These are phyloP conservation scores for Elongisporangium undulatum DNA, from an alignment of 352 stramenopile species.

Conservation along the genomic window DNA sequence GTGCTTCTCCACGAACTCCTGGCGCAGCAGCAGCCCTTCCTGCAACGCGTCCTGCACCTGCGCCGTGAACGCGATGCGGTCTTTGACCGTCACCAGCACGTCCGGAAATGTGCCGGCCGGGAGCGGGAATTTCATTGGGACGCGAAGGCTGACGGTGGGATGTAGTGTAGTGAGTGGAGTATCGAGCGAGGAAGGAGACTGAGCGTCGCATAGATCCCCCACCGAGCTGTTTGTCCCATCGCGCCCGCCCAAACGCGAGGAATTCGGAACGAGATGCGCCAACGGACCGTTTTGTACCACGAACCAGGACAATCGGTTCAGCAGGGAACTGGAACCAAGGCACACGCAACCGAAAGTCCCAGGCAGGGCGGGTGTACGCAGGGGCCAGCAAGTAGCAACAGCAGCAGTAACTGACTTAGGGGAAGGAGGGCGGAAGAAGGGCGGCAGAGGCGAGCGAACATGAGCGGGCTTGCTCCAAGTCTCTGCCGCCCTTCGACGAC, in stretches of 20 bases:
- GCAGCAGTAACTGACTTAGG: too few species aligned
- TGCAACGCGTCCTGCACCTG: conserved; percentile 13
- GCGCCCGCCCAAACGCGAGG: neutral
- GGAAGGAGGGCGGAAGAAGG: neutral
- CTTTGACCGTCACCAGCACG: conserved; percentile 9
- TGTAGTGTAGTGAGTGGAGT: neutral
- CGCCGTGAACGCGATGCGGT: conserved; percentile 8
- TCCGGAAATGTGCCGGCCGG: conserved; percentile 18
- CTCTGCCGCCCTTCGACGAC: too few species aligned
- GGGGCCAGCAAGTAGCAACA: too few species aligned
- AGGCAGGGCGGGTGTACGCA: neutral
- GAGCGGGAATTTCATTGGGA: conserved; percentile 20
- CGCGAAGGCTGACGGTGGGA: too few species aligned
- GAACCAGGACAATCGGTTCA: neutral
- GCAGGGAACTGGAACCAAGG: neutral
- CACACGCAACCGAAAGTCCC: neutral
- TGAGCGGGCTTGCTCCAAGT: neutral
- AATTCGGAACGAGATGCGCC: neutral
- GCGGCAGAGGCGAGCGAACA: neutral
- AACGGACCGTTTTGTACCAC: neutral
- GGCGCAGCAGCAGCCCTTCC: neutral
- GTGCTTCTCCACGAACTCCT: neutral
- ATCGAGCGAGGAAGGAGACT: neutral
- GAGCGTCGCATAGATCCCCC: neutral
- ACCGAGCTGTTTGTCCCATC: neutral